Base-by-base conservation (phyloP, 106 monocot species). In the Apostasia ramifera region DNA sequence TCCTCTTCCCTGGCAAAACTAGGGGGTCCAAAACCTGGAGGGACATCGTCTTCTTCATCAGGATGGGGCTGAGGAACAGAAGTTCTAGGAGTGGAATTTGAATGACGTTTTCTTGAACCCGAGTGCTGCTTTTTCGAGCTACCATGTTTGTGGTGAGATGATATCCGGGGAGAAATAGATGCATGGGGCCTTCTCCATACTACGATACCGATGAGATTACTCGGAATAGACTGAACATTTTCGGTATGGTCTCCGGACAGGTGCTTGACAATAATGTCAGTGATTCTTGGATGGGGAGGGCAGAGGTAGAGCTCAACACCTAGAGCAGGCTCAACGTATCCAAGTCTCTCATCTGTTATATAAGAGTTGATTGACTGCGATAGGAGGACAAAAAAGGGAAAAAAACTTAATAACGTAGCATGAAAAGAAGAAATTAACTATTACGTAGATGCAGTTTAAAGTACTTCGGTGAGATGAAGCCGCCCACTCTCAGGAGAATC, bases 241-340 rank as follows among this genome's bases (percentile, higher is more conserved):
- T 70, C 87, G 2, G 47, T 58, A 37, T 82, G 81, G 13, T 92
- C 89, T 69, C 78, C 76, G 6, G 85, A 63, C 46, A 87, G 78
- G 71, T 79, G 75, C 61, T 49, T 74, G 3, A 12, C 69, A 38
- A 97, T 76, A 58, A 92, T 79, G 55, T 77, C 73, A 1, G 58
- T 48, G 37, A 76, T 85, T 68, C 74, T 85, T 9, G 52, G 54
- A 44, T 87, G 84, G 9, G 84, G 74, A 37, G 97, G 89, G 67
- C 92, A 92, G 38, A 92, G 66, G 82, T 97, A 97, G 2, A 97
- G 66, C 66, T 97, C 97, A 44, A 92, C 81, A 0, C 89, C 92
- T 7, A 79, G 70, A 1, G 73, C 66, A 13, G 87, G 89, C 62
- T 87, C 89, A 4, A 85, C 87, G 53, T 79, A 85, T 60, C 97